Evolutionary conservation across 2,329 filamentous ascomycete species (phyloP).

Genomic region (Claviceps lovelessii): DNA sequence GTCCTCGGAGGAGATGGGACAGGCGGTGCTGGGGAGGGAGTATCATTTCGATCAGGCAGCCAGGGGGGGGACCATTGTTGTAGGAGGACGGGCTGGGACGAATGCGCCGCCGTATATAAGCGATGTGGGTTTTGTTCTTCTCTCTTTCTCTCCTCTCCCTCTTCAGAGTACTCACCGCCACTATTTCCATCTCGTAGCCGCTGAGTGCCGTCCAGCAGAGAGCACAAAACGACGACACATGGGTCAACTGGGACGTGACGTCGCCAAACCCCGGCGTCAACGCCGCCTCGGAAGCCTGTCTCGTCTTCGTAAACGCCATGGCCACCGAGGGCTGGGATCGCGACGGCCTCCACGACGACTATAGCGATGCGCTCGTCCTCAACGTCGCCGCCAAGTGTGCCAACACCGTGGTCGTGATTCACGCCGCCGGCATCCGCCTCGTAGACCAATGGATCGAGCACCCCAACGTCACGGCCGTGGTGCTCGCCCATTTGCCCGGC

Average conservation of each 20-base stretch:
- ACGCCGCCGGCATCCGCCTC: slow-evolving; percentile 46
- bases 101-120: slow-evolving; percentile 35
- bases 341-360: slow-evolving; percentile 52
- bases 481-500: slow-evolving; percentile 50
- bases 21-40: slow-evolving; percentile 28
- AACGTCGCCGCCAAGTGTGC: slow-evolving; percentile 45
- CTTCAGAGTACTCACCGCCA: background rate
- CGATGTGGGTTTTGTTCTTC: slow-evolving; percentile 21
- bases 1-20: slow-evolving; percentile 30
- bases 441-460: slow-evolving; percentile 52
- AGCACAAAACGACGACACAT: slow-evolving; percentile 38
- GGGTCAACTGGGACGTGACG: slow-evolving; percentile 34
- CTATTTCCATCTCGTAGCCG: slow-evolving; percentile 21
- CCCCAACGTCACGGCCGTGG: slow-evolving; percentile 47
- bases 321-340: slow-evolving; percentile 64
- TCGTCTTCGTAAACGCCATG: slow-evolving; percentile 73
- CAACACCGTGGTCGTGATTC: slow-evolving; percentile 50
- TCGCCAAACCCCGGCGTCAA: slow-evolving; percentile 21
- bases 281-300: slow-evolving; percentile 42
- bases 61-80: slow-evolving; percentile 35
- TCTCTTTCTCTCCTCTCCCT: background rate
- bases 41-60: slow-evolving; percentile 34
- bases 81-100: slow-evolving; percentile 36
- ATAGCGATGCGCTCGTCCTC: slow-evolving; percentile 43
- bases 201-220: slow-evolving; percentile 43